Evolutionary conservation across 75 land plant species (phyloP).

Genomic region (Selaginella moellendorffii): DNA sequence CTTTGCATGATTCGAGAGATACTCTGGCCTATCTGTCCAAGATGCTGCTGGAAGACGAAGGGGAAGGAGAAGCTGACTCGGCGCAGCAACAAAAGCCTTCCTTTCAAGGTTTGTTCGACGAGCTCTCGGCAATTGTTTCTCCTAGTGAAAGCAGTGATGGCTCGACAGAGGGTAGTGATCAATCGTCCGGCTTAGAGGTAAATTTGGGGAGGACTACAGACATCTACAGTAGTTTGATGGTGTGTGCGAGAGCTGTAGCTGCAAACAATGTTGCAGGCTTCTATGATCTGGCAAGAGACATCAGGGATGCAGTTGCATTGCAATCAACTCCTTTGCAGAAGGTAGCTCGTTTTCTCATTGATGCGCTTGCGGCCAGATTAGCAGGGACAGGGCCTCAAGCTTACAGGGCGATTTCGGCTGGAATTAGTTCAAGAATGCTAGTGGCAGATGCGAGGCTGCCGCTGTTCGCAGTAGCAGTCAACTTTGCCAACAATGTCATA

Average conservation of each 20-base stretch:
- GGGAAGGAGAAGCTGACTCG: no score
- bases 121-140: neutral
- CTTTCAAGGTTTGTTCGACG: neutral
- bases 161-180: no score
- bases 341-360: neutral
- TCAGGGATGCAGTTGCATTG: neutral
- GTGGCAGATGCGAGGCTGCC: conserved; percentile 48
- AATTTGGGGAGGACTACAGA: no score
- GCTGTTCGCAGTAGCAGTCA: conserved; percentile 33
- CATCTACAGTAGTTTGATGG: conserved; percentile 30
- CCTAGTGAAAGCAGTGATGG: no score
- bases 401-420: conserved; percentile 23
- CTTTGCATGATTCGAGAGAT: neutral
- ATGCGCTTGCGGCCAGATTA: conserved; percentile 38
- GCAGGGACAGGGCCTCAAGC: conserved; percentile 49
- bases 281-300: neutral
- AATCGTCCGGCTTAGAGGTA: no score
- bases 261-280: conserved; percentile 24
- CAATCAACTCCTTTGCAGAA: neutral
- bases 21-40: neutral
- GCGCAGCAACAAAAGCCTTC: neutral
- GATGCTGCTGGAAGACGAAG: neutral
- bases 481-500: conserved; percentile 38
- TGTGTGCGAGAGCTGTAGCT: conserved; percentile 57
- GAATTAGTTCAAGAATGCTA: conserved; percentile 9